Base-by-base conservation (phyloP, 768 basidiomycete species). In the Auriscalpium vulgare region DNA sequence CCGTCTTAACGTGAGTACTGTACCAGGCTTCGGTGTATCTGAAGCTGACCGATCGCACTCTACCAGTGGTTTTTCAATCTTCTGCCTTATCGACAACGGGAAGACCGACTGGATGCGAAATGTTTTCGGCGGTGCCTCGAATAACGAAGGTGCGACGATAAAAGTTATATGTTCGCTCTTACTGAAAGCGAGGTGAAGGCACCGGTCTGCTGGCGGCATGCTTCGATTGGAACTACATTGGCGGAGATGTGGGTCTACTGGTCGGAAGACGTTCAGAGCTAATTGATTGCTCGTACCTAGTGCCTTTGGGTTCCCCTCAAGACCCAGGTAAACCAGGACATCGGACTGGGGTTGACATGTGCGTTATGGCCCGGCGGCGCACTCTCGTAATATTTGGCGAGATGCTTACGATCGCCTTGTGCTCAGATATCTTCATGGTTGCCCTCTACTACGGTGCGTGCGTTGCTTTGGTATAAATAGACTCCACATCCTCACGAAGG, bases 61-160 rank as follows among this genome's bases (percentile, higher is more conserved):
- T 45, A 1, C 16, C 50, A 63, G 57, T 63, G 68, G 51, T 10
- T 47, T 64, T 49, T 66, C 65, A 43, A 68, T 74, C 55, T 66
- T 71, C 64, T 73, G 72, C 56, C 59, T 74, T 49, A 64, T 63
- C 16, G 57, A 54, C 58, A 66, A 60, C 38, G 68, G 59, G 47
- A 60, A 58, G 45, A 59, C 55, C 17, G 60, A 65, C 3, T 68
- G 67, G 54, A 53, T 71, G 52, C 66, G 72, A 37, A 72, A 72
- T 59, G 62, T 74, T 53, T 74, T 74, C 55, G 72, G 72, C 34
- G 71, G 72, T 38, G 66, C 68, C 34, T 63, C 64, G 50, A 70
- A 69, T 57, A 73, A 73, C 63, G 72, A 73, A 58, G 72, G 72
- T 35, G 29, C 29, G 29, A 29, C 29, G 29, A 29, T 29, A 29